Conservation (phyloP, 2,329 filamentous ascomycete species). For the Aspergillus sp. region DNA sequence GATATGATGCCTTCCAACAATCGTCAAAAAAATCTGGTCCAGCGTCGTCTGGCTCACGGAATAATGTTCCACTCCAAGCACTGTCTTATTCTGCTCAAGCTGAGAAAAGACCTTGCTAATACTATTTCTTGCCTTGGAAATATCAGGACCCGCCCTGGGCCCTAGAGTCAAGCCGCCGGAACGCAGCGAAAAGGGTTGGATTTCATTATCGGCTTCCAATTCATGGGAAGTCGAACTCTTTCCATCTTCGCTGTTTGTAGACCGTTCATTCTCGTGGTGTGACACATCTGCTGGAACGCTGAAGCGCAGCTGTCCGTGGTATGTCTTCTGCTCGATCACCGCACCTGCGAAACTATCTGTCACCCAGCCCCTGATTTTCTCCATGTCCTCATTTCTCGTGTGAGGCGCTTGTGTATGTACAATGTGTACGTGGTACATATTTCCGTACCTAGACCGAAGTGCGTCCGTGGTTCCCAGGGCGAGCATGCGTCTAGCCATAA, state of each 20-base stretch:
- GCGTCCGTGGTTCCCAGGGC: constrained; percentile 75
- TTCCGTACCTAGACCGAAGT: constrained; percentile 72
- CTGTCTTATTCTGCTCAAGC: constrained; percentile 69
- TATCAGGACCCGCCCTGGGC: background rate
- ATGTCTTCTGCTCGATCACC: constrained; percentile 69
- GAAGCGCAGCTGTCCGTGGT: constrained; percentile 86
- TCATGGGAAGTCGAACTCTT: background rate
- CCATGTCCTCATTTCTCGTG: constrained; percentile 68
- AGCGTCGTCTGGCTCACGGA: constrained; percentile 83
- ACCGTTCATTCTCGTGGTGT: background rate
- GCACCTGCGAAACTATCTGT: constrained; percentile 60
- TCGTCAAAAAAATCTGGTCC: constrained; percentile 85
- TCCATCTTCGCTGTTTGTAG: background rate
- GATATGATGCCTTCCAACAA: constrained; percentile 78
- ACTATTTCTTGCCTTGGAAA: background rate
- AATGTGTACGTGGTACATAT: constrained; percentile 77
- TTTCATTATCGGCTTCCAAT: background rate
- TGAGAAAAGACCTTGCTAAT: constrained; percentile 65
- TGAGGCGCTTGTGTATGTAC: constrained; percentile 74
- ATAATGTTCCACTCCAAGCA: constrained; percentile 77
- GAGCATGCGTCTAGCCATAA: constrained; percentile 82
- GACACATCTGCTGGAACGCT: constrained; percentile 57
- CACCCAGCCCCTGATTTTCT: constrained; percentile 67
- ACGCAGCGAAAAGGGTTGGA: background rate
- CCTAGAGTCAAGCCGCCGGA: background rate